Evolutionary conservation across 2,329 filamentous ascomycete genomes (phyloP).

Genomic region (Paecilomyces formosus): DNA sequence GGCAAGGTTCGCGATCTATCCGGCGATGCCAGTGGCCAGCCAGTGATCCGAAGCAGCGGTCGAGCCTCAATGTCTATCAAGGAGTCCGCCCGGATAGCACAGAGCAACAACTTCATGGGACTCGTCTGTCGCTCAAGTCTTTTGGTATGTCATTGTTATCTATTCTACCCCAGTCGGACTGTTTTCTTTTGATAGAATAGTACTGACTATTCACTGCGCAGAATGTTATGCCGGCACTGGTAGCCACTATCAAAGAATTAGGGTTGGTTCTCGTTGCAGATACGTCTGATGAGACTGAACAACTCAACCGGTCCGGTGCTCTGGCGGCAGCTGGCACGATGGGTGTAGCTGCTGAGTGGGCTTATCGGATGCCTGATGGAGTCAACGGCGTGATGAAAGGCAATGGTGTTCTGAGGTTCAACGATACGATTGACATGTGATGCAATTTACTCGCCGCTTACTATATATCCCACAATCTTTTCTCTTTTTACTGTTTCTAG

Average conservation of each 20-base stretch:
- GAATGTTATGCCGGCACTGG: slow-evolving; percentile 88
- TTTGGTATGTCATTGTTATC: slow-evolving; percentile 54
- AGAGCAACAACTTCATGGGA: slow-evolving; percentile 98
- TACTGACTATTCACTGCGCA: slow-evolving; percentile 29
- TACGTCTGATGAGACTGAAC: slow-evolving; percentile 54
- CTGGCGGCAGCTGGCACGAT: slow-evolving; percentile 16
- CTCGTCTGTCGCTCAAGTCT: slow-evolving; percentile 82
- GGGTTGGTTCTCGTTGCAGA: slow-evolving; percentile 89
- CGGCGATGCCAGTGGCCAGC: slow-evolving; percentile 28
- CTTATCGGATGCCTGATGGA: slow-evolving; percentile 60
- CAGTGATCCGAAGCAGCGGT: slow-evolving; percentile 53
- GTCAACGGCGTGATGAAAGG: slow-evolving; percentile 80
- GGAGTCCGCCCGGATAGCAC: slow-evolving; percentile 85
- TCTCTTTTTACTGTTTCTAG: neutral
- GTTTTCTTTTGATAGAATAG: neutral
- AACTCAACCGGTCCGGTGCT: slow-evolving; percentile 16
- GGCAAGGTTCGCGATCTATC: slow-evolving; percentile 46
- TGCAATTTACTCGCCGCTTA: slow-evolving; percentile 2
- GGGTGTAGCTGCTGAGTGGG: slow-evolving; percentile 28
- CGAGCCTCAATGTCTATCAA: slow-evolving; percentile 79
- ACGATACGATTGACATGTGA: slow-evolving; percentile 76
- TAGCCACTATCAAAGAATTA: slow-evolving; percentile 89
- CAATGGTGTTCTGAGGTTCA: slow-evolving; percentile 85
- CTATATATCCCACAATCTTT: neutral
- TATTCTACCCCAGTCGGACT: neutral